A percentile compares a stretch with the other conserved stretches of the same genome.
phyloP scores from a whole-genome alignment of 306 rosid genomes.

The Pyrus pyrifolia region DNA sequence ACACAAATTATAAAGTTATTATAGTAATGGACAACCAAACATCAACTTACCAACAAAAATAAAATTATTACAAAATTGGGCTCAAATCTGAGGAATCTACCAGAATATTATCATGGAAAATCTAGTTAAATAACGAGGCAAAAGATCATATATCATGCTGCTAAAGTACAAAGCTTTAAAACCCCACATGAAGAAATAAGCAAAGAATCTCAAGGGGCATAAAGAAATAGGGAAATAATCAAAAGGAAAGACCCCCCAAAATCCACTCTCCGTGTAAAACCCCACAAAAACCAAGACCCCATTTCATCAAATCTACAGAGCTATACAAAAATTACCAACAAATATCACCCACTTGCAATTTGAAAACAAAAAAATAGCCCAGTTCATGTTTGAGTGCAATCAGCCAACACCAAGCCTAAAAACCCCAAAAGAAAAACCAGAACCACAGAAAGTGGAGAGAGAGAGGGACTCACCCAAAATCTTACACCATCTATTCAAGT shows the following conservation, averaged over 20 bases:
- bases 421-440: constrained; percentile 7
- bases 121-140: constrained; percentile 47
- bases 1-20: constrained; percentile 11
- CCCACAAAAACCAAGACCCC: constrained; percentile 62
- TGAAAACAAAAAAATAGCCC: constrained; percentile 1
- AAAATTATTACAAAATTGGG: constrained; percentile 33
- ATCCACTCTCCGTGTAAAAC: constrained; percentile 76
- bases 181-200: constrained; percentile 44
- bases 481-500: constrained; percentile 8
- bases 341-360: constrained; percentile 7
- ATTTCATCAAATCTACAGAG: constrained; percentile 19
- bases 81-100: constrained; percentile 70
- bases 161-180: constrained; percentile 27
- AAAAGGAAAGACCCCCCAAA: constrained; percentile 45
- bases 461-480: constrained; percentile 20
- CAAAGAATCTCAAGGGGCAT: constrained; percentile 40
- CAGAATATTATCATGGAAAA: constrained; percentile 54
- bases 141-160: constrained; percentile 45
- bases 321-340: constrained; percentile 15
- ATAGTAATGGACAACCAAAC: constrained; percentile 44
- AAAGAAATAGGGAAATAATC: constrained; percentile 34
- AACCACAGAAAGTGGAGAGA: background rate
- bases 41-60: constrained; percentile 51
- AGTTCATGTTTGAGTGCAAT: constrained; percentile 18
- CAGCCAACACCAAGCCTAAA: constrained; percentile 16